A percentile compares a stretch with the other conserved stretches of the same genome.
These are phyloP conservation scores for Alternaria consortialis DNA, from an alignment of 2,329 filamentous ascomycete species.

Conservation along the genomic window DNA sequence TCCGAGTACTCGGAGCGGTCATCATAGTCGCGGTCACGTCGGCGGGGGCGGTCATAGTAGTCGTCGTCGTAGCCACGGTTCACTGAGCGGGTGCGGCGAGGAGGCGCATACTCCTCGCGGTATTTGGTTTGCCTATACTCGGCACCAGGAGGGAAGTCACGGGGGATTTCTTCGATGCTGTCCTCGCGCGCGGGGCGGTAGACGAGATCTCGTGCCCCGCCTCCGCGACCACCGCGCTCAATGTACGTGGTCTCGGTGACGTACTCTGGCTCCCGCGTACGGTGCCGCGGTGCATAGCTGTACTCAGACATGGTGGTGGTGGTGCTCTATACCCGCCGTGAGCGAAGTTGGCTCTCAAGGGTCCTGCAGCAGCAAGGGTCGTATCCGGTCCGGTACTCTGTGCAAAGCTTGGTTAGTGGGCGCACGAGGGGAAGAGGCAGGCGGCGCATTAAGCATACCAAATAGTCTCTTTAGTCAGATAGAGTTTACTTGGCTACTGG, in stretches of 20 bases:
- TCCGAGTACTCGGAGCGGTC: constrained; percentile 56
- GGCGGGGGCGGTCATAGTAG: constrained; percentile 49
- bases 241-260: constrained; percentile 62
- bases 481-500: constrained; percentile 25
- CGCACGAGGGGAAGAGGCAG: constrained; percentile 8
- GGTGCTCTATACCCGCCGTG: constrained; percentile 23
- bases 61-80: constrained; percentile 68
- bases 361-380: constrained; percentile 15
- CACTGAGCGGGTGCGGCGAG: constrained; percentile 71
- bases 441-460: constrained; percentile 30
- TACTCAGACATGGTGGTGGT: constrained; percentile 59
- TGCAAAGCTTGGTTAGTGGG: constrained; percentile 28
- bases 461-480: constrained; percentile 16
- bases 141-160: constrained; percentile 78
- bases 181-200: constrained; percentile 69
- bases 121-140: constrained; percentile 58
- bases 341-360: constrained; percentile 20
- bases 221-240: constrained; percentile 57
- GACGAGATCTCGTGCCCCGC: constrained; percentile 58
- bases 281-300: constrained; percentile 59
- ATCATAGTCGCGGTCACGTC: constrained; percentile 58
- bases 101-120: constrained; percentile 59
- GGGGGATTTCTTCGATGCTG: constrained; percentile 84
- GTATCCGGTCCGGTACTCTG: constrained; percentile 21
- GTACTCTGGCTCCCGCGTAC: constrained; percentile 61